Base-by-base conservation (phyloP, 345 rosid species). In the Clausena lansium region DNA sequence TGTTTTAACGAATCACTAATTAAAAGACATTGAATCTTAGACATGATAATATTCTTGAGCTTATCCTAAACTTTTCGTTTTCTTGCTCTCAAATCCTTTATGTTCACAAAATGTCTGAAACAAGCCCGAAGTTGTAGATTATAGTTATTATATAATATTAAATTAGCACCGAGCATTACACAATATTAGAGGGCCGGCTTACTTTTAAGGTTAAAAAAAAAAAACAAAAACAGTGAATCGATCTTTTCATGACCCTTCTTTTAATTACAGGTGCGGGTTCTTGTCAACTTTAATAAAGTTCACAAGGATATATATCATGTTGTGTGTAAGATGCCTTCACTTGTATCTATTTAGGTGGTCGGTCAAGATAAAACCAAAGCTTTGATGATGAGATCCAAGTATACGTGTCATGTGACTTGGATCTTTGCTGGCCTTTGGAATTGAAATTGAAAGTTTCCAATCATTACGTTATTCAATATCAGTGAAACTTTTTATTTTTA, bases 201-300 rank as follows among this genome's bases (percentile, higher is more conserved):
- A 8, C 24, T 47, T 69, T 4, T 4, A 2, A 45, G n/a, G 8
- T 5, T 5, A 17, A 47, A 25, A 3, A 1, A 5, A 7, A 62
- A 62, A 67, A 38, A 11, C 27, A 35, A 17, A 71, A 3, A n/a
- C 50, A 35, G 33, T 24, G 54, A 72, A 57, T 5, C 17, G 66
- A 57, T 58, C 4, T 45, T 65, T 65, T 65, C 69, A 33, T 19
- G 76, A 27, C 68, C 20, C 57, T 60, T 73, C 52, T 65, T 41
- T 76, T 71, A 19, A 59, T 35, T 27, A 57, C 67, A 32, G 75
- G 45, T 69, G 62, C 28, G 67, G 78, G 71, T 75, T 81, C 80
- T 60, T 76, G 76, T 81, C 85, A 80, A 75, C 84, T 85, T 88
- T 81, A 77, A 68, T 70, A 78, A 82, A 82, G 77, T 25, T 61